Base-by-base conservation (phyloP, 495 filamentous ascomycete species). In the Aspergillus panamensis region DNA sequence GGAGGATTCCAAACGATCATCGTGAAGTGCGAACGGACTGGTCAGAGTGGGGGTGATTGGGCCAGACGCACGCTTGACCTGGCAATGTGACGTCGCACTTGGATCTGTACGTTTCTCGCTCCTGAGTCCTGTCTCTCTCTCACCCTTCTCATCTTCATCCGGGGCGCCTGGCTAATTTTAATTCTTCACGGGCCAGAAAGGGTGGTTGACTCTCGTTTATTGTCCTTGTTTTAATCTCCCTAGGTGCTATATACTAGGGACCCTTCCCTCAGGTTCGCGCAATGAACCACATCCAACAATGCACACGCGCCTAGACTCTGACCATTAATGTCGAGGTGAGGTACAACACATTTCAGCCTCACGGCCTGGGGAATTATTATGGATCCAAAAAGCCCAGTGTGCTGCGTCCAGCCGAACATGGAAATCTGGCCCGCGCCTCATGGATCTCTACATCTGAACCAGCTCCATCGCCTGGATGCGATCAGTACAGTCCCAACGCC, bases 51-150 rank as follows among this genome's bases (percentile, higher is more conserved):
- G 17, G 19, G 3, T 59, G 30, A 53, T 59, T 45, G 58, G 58
- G 52, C 20, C 31, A 48, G 33, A 45, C 20, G 21, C 42, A 47
- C 42, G 40, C 29, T 30, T 59, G 49, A 51, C 42, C 32, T 45
- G 39, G 53, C 40, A 55, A 55, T 60, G 58, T 60, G 58, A 60
- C 51, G 51, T 60, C 45, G 45, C 45, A 54, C 51, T 51, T 53
- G 33, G 30, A 52, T 39, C 20, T 25, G 21, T 25, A 25, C n/a
- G 17, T 45, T 57, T 51, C 48, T 39, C 14, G 7, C 19, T 57
- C 33, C 50, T 51, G 49, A 31, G 14, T 20, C 31, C 37, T 43
- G 14, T 53, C 51, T 6, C 8, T 14, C 43, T n/a, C 17, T 33
- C 31, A 20, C 16, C 20, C 10, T 1, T 58, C 40, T 39, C 20